Base-by-base conservation (phyloP, 345 rosid genomes). In the Psidium friedrichsthalianum region DNA sequence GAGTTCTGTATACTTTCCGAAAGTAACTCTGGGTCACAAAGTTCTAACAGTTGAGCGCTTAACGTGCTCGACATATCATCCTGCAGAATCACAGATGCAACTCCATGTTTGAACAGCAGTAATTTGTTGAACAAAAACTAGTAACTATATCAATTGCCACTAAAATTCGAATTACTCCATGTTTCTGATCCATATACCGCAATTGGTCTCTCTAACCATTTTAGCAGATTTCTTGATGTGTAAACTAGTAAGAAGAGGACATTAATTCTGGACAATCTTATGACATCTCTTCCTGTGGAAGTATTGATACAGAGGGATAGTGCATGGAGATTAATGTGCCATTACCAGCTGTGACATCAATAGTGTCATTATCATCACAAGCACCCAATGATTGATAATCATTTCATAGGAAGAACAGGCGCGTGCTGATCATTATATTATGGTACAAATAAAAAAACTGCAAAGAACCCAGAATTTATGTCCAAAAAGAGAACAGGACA, bases 1-100 rank as follows among this genome's bases (percentile, higher is more conserved):
- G 97, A 92, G n/a, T 90, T 90, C 57, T 92, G 98, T 57, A 94
- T 90, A 74, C 93, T 89, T 57, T 95, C 99, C 74, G 91, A 91
- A 86, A 90, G 90, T 56, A 96, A 55, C 84, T 92, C 94, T 12
- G 96, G 88, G 76, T 96, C 93, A 74, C 93, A 93, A 57, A 95
- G 88, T 83, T 94, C 94, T 82, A 96, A 89, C 49, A 91, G 87
- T 27, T 93, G 96, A 92, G 93, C 93, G 87, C 92, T 93, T 18
- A 94, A 87, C 6, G 97, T 97, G 88, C 96, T 94, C 20, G 95
- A 92, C 86, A 93, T 91, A 80, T 94, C 98, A 58, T 95, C 98
- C 99, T 97, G 94, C 82, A 89, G 58, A 54, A 24, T 13, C 12
- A 88, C 85, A 86, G 58, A 86, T 56, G 51, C 0, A 83, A 56